Percentiles rank a stretch among this genome's conserved stretches.
phyloP scores from a whole-genome alignment of 805 yeast genomes.

The Priceomyces carsonii region DNA sequence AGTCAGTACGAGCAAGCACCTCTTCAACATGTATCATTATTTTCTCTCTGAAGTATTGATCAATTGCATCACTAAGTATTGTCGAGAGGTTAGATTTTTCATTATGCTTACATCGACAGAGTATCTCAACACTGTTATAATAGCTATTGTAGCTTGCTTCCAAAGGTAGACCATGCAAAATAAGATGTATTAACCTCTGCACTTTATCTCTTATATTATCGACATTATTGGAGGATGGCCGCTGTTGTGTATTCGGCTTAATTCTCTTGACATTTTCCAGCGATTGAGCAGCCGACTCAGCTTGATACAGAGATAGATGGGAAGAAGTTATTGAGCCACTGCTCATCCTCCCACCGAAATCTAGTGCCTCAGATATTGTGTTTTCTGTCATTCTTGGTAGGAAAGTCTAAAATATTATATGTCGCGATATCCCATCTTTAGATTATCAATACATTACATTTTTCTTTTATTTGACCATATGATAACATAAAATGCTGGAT shows the following conservation, averaged over 20 bases:
- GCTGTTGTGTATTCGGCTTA: slow-evolving; percentile 15
- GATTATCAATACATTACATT: no score
- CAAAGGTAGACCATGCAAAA: slow-evolving; percentile 17
- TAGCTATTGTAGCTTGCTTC: slow-evolving; percentile 23
- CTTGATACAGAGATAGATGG: slow-evolving; percentile 15
- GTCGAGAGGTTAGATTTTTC: slow-evolving; percentile 32
- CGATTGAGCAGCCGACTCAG: slow-evolving; percentile 5
- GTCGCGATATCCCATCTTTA: no score
- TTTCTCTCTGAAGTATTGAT: slow-evolving; percentile 11
- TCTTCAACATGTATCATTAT: slow-evolving; percentile 12
- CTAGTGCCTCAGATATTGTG: slow-evolving; percentile 10
- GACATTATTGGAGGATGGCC: slow-evolving; percentile 4
- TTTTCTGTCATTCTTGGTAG: slow-evolving; percentile 10
- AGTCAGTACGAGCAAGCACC: slow-evolving; percentile 4
- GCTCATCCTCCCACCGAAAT: slow-evolving; percentile 9
- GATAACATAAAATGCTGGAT: no score
- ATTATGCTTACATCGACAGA: slow-evolving; percentile 30
- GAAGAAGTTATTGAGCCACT: slow-evolving; percentile 9
- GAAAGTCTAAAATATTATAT: no score
- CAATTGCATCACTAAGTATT: slow-evolving; percentile 18
- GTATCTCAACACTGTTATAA: slow-evolving; percentile 29
- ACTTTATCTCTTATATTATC: slow-evolving; percentile 11
- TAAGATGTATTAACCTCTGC: slow-evolving; percentile 16
- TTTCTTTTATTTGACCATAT: no score
- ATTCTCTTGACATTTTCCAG: slow-evolving; percentile 15